Base-by-base conservation (phyloP, 2,329 filamentous ascomycete genomes). In the Penicillium palitans region DNA sequence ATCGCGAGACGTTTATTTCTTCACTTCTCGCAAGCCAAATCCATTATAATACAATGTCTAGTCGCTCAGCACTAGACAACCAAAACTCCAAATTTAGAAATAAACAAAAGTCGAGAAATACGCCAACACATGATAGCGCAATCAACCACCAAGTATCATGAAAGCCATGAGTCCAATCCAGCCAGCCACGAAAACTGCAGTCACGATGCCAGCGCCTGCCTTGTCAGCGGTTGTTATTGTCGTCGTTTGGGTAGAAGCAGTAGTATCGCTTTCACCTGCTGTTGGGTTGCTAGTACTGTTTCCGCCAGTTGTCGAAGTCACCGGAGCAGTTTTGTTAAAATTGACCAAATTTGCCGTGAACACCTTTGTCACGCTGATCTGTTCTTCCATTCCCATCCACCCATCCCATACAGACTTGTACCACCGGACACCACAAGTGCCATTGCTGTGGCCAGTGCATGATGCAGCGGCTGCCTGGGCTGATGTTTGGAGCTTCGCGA, bases 361-460 rank as follows among this genome's bases (percentile, higher is more conserved):
- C 6, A 87, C 81, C 21, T 83, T 81, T 19, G 90, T 76, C 0
- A 85, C 87, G 65, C 83, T 87, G 82, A 90, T 88, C 78, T 90
- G 85, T 71, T 88, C 80, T 42, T 88, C 84, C 9, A 90, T 86
- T 54, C 88, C 88, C 13, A 77, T 80, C 58, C 78, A 82, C 44
- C 82, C 81, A 61, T 87, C 84, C 65, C 80, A 90, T 2, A 65
- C 42, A 0, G 79, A 76, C 0, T 73, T 66, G 41, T 78, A 81
- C 88, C 88, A 90, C 65, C 81, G 81, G 62, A 88, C 84, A 12
- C 87, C 85, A 67, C 89, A 91, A 29, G 80, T 80, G 10, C 82
- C 81, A 21, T 85, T 82, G 25, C 80, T 80, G 2, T 73, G 70
- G 2, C 84, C 86, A 8, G 82, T 85, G 72, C 88, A 91, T 58